These are phyloP conservation scores for Chloranthus sessilifolius DNA, from an alignment of 164 flowering plant genomes.

Conservation along the genomic window DNA sequence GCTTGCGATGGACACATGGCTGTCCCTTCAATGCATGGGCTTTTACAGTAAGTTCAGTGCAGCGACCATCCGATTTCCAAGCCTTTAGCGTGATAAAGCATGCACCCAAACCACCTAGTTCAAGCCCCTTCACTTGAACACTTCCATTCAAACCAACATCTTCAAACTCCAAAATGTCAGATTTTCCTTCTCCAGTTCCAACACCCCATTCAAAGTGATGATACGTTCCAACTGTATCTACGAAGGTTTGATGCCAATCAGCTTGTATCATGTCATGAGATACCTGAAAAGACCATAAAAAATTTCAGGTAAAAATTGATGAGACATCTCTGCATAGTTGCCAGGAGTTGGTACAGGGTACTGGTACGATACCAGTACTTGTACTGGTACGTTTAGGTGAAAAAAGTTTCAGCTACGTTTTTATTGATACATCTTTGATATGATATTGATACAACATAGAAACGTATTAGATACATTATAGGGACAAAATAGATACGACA, in stretches of 20 bases:
- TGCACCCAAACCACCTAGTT: slow-evolving; percentile 65
- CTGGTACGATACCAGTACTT: too few relatives aligned
- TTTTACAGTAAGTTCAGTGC: slow-evolving; percentile 80
- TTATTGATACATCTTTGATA: too few relatives aligned
- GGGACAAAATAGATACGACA: too few relatives aligned
- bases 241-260: slow-evolving; percentile 87
- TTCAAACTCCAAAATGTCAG: slow-evolving; percentile 83
- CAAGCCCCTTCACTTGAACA: slow-evolving; percentile 71
- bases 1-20: slow-evolving; percentile 93
- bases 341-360: too few relatives aligned
- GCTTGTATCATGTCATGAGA: slow-evolving; percentile 64
- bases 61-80: slow-evolving; percentile 88
- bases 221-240: slow-evolving; percentile 64
- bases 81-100: slow-evolving; percentile 92
- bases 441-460: too few relatives aligned
- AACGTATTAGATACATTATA: too few relatives aligned
- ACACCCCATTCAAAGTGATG: slow-evolving; percentile 98
- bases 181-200: slow-evolving; percentile 94
- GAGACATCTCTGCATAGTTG: background rate
- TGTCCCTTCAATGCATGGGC: slow-evolving; percentile 95
- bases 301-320: slow-evolving; percentile 7
- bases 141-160: slow-evolving; percentile 84
- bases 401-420: too few relatives aligned
- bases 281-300: slow-evolving; percentile 43
- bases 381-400: too few relatives aligned